These are phyloP conservation scores for Raddia guianensis DNA, from an alignment of 176 grass and related monocot species.

Conservation along the genomic window DNA sequence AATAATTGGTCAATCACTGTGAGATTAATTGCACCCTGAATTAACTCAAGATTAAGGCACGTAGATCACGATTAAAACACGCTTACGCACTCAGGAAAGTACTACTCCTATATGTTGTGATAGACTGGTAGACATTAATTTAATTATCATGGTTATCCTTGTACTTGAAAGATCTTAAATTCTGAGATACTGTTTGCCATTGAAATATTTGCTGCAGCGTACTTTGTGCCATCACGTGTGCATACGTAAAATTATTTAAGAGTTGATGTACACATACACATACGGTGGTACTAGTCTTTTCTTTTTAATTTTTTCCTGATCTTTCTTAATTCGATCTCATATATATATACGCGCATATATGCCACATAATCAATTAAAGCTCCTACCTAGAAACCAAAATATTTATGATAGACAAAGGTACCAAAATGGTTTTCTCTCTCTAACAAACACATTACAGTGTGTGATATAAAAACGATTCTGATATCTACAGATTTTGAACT, in stretches of 20 bases:
- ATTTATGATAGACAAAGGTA: constrained; percentile 20
- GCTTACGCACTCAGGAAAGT: neutral
- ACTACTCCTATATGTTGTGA: too few relatives aligned
- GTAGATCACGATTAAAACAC: neutral
- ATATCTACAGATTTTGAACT: constrained; percentile 9
- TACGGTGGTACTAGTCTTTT: neutral
- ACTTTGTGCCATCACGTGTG: constrained; percentile 48
- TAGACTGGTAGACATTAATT: constrained; percentile 9
- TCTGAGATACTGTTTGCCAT: constrained; percentile 8
- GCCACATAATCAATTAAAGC: neutral
- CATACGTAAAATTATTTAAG: constrained; percentile 39
- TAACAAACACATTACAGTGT: neutral
- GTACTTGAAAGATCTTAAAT: constrained; percentile 45
- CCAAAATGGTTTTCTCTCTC: neutral
- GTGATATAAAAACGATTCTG: constrained; percentile 19
- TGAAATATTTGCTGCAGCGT: constrained; percentile 14
- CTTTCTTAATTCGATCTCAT: neutral
- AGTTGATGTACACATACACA: neutral
- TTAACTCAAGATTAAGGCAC: neutral
- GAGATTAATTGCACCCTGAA: neutral
- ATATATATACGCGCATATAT: neutral
- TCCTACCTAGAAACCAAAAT: neutral
- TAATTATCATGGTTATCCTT: neutral
- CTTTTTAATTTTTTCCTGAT: too few relatives aligned
- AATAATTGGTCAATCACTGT: constrained; percentile 1